Evolutionary conservation across 306 rosid genomes (phyloP).

Genomic region (Prunus mume): DNA sequence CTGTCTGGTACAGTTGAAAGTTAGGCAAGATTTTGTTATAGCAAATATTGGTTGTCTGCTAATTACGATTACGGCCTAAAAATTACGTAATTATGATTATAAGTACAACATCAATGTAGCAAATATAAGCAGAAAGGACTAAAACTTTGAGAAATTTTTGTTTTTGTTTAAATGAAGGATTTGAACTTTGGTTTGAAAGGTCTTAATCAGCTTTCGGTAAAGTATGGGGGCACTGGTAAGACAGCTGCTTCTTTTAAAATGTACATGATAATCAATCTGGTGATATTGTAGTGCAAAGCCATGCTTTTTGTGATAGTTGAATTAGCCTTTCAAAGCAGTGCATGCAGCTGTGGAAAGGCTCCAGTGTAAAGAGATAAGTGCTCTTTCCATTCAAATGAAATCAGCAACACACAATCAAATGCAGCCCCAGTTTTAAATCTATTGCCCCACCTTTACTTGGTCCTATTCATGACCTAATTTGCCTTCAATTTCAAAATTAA

Average conservation of each 20-base stretch:
- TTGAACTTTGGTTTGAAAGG: background rate
- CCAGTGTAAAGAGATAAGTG: conserved; percentile 25
- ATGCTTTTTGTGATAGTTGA: conserved; percentile 29
- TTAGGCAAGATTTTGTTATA: background rate
- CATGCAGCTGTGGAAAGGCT: conserved; percentile 14
- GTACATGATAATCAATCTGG: background rate
- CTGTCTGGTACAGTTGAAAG: background rate
- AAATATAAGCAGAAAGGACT: background rate
- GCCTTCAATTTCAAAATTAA: background rate
- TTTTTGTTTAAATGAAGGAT: background rate
- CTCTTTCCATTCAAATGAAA: conserved; percentile 24
- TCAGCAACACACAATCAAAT: background rate
- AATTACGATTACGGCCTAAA: background rate
- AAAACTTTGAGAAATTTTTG: background rate
- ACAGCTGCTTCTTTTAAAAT: background rate
- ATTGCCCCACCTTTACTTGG: conserved; percentile 8
- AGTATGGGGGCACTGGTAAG: background rate
- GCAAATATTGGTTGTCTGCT: background rate
- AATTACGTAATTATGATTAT: too few species aligned
- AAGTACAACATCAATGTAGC: background rate
- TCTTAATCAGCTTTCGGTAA: conserved; percentile 6
- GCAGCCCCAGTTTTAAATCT: background rate
- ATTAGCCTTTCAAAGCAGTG: conserved; percentile 29
- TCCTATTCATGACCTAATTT: conserved; percentile 33
- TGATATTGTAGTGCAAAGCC: background rate